Evolutionary conservation across 306 rosid species (phyloP).

Genomic region (Coriaria nepalensis): DNA sequence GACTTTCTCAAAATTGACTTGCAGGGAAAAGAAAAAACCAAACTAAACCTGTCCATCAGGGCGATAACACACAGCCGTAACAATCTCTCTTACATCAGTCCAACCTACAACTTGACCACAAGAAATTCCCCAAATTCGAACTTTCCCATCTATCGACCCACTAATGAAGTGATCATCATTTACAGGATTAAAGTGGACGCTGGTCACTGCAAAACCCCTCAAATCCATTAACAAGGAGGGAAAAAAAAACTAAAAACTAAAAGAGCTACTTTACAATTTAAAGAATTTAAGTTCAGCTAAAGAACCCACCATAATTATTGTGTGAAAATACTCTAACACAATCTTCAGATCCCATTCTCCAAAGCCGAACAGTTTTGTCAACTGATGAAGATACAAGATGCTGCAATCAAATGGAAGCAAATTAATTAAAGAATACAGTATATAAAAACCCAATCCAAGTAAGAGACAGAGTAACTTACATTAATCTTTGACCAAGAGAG

Average conservation of each 20-base stretch:
- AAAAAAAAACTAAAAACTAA: slow-evolving; percentile 1
- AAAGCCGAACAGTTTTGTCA: slow-evolving; percentile 74
- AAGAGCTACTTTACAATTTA: not conserved
- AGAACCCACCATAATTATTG: slow-evolving; percentile 59
- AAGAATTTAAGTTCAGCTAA: not conserved
- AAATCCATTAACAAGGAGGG: slow-evolving; percentile 13
- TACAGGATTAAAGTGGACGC: slow-evolving; percentile 65
- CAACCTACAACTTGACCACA: slow-evolving; percentile 65
- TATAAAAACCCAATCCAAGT: too few species aligned
- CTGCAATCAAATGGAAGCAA: slow-evolving; percentile 27
- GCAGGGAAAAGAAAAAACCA: slow-evolving; percentile 4
- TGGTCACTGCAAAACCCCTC: slow-evolving; percentile 53
- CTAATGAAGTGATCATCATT: slow-evolving; percentile 71
- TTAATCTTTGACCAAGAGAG: slow-evolving; percentile 64
- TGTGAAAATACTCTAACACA: slow-evolving; percentile 63
- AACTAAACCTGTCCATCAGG: slow-evolving; percentile 65
- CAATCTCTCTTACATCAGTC: slow-evolving; percentile 69
- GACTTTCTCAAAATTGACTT: not conserved
- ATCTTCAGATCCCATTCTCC: slow-evolving; percentile 57
- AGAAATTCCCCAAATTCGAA: slow-evolving; percentile 82
- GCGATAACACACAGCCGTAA: slow-evolving; percentile 70
- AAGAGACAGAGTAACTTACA: slow-evolving; percentile 11
- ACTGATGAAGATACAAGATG: slow-evolving; percentile 70
- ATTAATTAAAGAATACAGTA: not conserved
- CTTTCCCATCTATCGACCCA: slow-evolving; percentile 92